Base-by-base conservation (phyloP, 2,329 filamentous ascomycete genomes). In the Pseudocercospora crystallina region DNA sequence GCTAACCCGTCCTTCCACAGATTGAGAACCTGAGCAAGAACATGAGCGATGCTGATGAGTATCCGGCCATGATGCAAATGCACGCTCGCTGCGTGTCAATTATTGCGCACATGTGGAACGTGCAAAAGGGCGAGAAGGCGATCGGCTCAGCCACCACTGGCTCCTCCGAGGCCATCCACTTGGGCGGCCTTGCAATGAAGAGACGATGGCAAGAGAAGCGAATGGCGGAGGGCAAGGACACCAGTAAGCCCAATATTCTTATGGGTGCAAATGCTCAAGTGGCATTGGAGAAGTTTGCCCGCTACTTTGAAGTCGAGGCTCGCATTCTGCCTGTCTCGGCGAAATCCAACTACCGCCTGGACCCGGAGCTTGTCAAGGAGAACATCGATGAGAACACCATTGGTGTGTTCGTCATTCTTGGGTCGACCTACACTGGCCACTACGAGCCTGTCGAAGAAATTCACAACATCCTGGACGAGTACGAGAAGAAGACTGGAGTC, bases 231-330 rank as follows among this genome's bases (percentile, higher is more conserved):
- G 83, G 84, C 11, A 86, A 87, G 55, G 82, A 85, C 57, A 80
- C 76, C 1, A 74, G 69, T 1, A 81, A 79, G 30, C 86, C 86
- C 1, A 89, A 89, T 62, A 87, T 89, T 56, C 74, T 89, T 61
- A 89, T 89, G 85, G 85, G 84, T 1, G 77, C 82, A 17, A 88
- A 87, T 58, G 85, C 85, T 1, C 86, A 89, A 68, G 85, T 89
- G 0, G 85, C 85, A 0, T 74, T 88, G 36, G 82, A 87, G 69
- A 89, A 89, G 65, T 87, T 88, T 56, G 84, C 85, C 2, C 71
- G 84, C 20, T 89, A 89, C 65, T 89, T 89, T 51, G 85, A 89
- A 38, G 85, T 89, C 33, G 85, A 89, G 63, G 79, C 82, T 17
- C 76, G 80, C 40, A 85, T 85, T 50, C 69, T 84, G 42, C 83